Base-by-base conservation (phyloP, 371 early-diverging fungal species). In the Dinochytrium kinnereticum region DNA sequence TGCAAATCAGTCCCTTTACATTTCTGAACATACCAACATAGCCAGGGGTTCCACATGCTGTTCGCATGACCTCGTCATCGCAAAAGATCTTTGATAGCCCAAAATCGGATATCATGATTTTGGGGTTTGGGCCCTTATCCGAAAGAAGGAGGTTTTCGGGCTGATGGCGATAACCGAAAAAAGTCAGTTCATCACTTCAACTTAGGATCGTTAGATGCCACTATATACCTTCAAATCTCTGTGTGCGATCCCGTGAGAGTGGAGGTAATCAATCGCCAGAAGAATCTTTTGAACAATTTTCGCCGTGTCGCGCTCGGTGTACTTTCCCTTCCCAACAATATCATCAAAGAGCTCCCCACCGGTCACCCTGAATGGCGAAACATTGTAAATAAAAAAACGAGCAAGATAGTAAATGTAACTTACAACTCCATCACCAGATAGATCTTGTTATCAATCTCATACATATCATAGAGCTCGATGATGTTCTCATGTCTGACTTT, bases 1-100 rank as follows among this genome's bases (percentile, higher is more conserved):
- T n/a, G n/a, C n/a, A n/a, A n/a, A n/a, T 44, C 31, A 33, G 7
- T 33, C 34, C 26, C 55, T 26, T 15, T 53, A n/a, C 26, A 26
- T n/a, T n/a, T n/a, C n/a, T n/a, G 26, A 34, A 38, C 75, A 57
- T 68, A 87, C 85, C 84, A 55, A 89, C 85, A 85, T 99, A 99
- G 70, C 95, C 97, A 0, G 99, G 98, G 0, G 99, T 99, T 30
- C 99, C 96, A 81, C 98, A 95, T 73, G 94, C 90, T 7, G 95
- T 95, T 74, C 80, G 80, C 84, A 90, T 90, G 38, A 81, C 80
- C 80, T 83, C 80, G 73, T 84, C 85, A 80, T 89, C 86, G 87
- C 87, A 77, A 88, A 91, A 82, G 80, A 94, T 92, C 79, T 94
- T 96, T 50, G 97, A 96, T 49, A 98, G 81, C 0, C 98, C 98